Base-by-base conservation (phyloP, 1,284 basidiomycete species). In the Trametes hirsuta region DNA sequence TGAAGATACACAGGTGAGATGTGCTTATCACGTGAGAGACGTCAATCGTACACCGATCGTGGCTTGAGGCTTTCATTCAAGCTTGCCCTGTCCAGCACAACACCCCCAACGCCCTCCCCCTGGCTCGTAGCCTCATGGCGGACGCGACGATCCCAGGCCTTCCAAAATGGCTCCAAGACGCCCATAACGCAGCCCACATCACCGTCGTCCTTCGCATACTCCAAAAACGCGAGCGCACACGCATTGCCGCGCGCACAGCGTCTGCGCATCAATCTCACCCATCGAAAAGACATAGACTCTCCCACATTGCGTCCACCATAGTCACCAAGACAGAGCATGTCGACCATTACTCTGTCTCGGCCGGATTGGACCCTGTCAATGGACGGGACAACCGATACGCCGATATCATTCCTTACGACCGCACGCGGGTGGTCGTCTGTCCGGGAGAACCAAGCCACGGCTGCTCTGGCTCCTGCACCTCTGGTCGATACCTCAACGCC, bases 321-420 rank as follows among this genome's bases (percentile, higher is more conserved):
- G 47, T 58, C 44, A 58, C 55, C 57, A 65, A 72, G 56, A 45
- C 68, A 66, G 58, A 69, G 58, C 60, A 76, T 25, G 54, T 67
- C 48, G 60, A 77, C 24, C 72, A 86, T 65, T 91, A 91, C 68
- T 84, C 88, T 15, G 75, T 86, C 53, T 70, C 77, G 9, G 70
- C 77, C 24, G 86, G 82, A n/a, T 70, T 70, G 52, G 71, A 78
- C 46, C 76, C 77, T 21, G 71, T 72, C 25, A 83, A 90, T 68
- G 55, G 68, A 21, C 62, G 65, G 34, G 75, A 74, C 40, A 93
- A 93, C 75, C 86, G 93, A n/a, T 94, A 94, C 67, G 55, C 70
- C 37, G 84, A 91, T 66, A 81, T 94, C 53, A 76, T 83, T 51
- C 90, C 93, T 0, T 95, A 93, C 71, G 90, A 95, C 73, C 81